Conservation (phyloP, 768 basidiomycete genomes). For the Pisolithus tinctorius region DNA sequence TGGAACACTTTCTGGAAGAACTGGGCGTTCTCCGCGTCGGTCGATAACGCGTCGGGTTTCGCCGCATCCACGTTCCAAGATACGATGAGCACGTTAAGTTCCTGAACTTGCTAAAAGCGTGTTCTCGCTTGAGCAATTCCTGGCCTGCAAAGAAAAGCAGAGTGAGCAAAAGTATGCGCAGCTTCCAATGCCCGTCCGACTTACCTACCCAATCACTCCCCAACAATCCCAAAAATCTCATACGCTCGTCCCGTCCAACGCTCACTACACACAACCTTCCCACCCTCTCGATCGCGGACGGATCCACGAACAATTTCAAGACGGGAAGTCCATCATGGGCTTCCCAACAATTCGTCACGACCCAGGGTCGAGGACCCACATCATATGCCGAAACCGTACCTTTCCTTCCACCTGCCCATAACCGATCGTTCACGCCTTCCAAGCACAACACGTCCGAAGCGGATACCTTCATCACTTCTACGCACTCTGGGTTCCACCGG, state of each 20-base stretch:
- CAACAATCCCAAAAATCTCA: conserved; percentile 87
- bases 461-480: conserved; percentile 74
- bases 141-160: conserved; percentile 43
- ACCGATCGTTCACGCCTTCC: conserved; percentile 72
- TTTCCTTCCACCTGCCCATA: conserved; percentile 86
- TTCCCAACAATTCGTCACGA: conserved; percentile 80
- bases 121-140: conserved; percentile 69
- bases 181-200: conserved; percentile 19
- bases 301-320: conserved; percentile 59
- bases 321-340: conserved; percentile 71
- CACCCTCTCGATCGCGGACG: conserved; percentile 63
- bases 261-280: conserved; percentile 68
- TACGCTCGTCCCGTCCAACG: conserved; percentile 62
- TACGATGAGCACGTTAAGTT: conserved; percentile 70
- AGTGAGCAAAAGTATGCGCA: background rate
- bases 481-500: conserved; percentile 57
- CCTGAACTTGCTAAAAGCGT: conserved; percentile 73
- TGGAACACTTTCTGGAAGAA: conserved; percentile 76
- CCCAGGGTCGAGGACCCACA: conserved; percentile 68
- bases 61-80: conserved; percentile 94
- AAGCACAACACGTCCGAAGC: conserved; percentile 76
- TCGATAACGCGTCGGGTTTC: conserved; percentile 66
- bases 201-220: conserved; percentile 82
- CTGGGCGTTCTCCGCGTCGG: conserved; percentile 61
- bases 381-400: conserved; percentile 83